Evolutionary conservation across 1,284 basidiomycete genomes (phyloP).

Genomic region (Apiotrichum laibachii): DNA sequence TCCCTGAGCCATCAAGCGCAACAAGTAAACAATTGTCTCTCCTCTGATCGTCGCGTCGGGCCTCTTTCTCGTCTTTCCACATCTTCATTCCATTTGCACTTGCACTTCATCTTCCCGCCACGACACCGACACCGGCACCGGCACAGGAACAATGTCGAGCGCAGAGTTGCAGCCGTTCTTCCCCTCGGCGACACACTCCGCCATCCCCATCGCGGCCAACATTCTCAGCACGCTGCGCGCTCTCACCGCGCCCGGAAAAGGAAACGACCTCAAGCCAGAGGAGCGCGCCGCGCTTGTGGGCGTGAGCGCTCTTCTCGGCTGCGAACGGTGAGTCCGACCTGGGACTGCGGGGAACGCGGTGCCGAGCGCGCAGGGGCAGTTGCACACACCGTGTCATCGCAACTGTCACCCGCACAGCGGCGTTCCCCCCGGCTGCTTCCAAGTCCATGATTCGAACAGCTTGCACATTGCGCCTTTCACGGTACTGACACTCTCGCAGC

Average conservation of each 20-base stretch:
- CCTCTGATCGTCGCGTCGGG: too few relatives aligned
- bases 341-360: neutral
- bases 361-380: neutral
- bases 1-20: too few relatives aligned
- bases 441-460: too few relatives aligned
- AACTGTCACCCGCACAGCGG: too few relatives aligned
- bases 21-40: too few relatives aligned
- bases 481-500: constrained; percentile 22
- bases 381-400: neutral
- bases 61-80: too few relatives aligned
- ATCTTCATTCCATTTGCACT: too few relatives aligned
- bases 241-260: constrained; percentile 41
- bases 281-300: constrained; percentile 46
- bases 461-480: neutral
- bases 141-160: constrained; percentile 27
- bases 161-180: constrained; percentile 43
- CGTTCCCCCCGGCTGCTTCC: too few relatives aligned
- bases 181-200: constrained; percentile 43
- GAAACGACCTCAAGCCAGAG: constrained; percentile 39
- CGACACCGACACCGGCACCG: neutral
- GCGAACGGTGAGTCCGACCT: constrained; percentile 41
- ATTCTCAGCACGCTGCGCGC: constrained; percentile 42
- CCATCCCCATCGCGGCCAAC: constrained; percentile 37
- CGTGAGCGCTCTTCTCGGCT: constrained; percentile 45
- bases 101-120: neutral